Evolutionary conservation across 2,329 filamentous ascomycete genomes (phyloP).

Genomic region (Cladosporium sp.): DNA sequence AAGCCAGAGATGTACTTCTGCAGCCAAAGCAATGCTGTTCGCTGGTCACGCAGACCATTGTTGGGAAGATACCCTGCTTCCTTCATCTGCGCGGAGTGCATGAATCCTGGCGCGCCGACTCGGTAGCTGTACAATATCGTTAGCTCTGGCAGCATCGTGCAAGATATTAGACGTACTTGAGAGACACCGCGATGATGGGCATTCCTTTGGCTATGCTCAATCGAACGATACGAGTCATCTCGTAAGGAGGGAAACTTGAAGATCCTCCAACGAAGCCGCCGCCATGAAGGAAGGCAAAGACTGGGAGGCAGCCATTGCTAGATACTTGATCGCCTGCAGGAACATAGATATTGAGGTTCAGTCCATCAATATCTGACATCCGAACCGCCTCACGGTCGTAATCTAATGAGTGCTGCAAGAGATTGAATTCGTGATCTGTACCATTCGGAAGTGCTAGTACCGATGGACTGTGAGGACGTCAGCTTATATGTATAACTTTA

Average conservation of each 20-base stretch:
- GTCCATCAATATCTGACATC: slow-evolving; percentile 45
- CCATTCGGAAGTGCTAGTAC: slow-evolving; percentile 39
- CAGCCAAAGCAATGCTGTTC: slow-evolving; percentile 36
- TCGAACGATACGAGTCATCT: slow-evolving; percentile 43
- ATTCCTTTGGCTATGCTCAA: slow-evolving; percentile 40
- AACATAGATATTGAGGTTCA: slow-evolving; percentile 51
- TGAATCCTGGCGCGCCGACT: slow-evolving; percentile 40
- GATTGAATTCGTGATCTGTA: slow-evolving; percentile 43
- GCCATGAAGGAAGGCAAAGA: slow-evolving; percentile 52
- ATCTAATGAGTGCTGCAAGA: slow-evolving; percentile 48
- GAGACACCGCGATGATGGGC: slow-evolving; percentile 43
- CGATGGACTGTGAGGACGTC: slow-evolving; percentile 29
- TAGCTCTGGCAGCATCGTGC: slow-evolving; percentile 9
- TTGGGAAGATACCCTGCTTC: slow-evolving; percentile 24
- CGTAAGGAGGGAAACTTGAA: slow-evolving; percentile 52
- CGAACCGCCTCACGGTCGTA: slow-evolving; percentile 23
- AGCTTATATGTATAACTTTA: neutral
- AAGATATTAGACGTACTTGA: slow-evolving; percentile 20
- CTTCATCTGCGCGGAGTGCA: slow-evolving; percentile 21
- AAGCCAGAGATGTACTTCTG: slow-evolving; percentile 35
- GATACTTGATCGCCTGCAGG: slow-evolving; percentile 26
- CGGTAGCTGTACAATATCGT: slow-evolving; percentile 38
- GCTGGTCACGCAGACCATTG: slow-evolving; percentile 28
- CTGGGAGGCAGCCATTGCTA: slow-evolving; percentile 35
- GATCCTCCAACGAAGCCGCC: slow-evolving; percentile 49